These are phyloP conservation scores for Mortierella sp. DNA, from an alignment of 371 early-diverging fungal genomes.

Conservation along the genomic window DNA sequence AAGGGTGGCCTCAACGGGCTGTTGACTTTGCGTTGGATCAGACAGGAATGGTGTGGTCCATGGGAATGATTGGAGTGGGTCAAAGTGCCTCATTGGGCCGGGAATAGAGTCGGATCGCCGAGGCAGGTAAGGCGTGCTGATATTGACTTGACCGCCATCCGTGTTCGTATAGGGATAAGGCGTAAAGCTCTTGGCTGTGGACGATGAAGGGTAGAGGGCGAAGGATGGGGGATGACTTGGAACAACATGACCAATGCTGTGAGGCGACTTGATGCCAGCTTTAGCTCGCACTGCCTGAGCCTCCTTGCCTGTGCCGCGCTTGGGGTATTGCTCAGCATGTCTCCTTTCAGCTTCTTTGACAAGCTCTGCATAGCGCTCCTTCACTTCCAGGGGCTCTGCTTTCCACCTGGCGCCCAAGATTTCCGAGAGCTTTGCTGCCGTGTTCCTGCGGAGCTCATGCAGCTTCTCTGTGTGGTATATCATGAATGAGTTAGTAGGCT, in stretches of 20 bases:
- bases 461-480: conserved; percentile 43
- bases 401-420: conserved; percentile 44
- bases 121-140: no score
- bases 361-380: conserved; percentile 23
- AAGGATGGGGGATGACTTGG: background rate
- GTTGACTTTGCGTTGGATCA: no score
- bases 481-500: conserved; percentile 52
- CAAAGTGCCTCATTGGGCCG: no score
- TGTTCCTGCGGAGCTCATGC: conserved; percentile 19
- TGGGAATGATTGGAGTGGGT: no score
- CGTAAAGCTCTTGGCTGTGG: no score
- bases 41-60: no score
- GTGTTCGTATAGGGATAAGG: no score
- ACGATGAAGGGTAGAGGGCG: background rate
- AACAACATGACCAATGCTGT: background rate
- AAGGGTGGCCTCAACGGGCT: no score
- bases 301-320: conserved; percentile 24
- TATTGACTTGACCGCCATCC: no score
- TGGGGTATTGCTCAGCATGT: conserved; percentile 41
- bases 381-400: conserved; percentile 26
- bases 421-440: conserved; percentile 45
- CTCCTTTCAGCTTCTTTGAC: conserved; percentile 35
- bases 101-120: no score
- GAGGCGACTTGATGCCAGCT: background rate
- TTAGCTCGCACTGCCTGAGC: conserved; percentile 4